Evolutionary conservation across 257 asterid genomes (phyloP), one percentile per base, ranked within the genome.

Genomic region (Coffea eugenioides): DNA sequence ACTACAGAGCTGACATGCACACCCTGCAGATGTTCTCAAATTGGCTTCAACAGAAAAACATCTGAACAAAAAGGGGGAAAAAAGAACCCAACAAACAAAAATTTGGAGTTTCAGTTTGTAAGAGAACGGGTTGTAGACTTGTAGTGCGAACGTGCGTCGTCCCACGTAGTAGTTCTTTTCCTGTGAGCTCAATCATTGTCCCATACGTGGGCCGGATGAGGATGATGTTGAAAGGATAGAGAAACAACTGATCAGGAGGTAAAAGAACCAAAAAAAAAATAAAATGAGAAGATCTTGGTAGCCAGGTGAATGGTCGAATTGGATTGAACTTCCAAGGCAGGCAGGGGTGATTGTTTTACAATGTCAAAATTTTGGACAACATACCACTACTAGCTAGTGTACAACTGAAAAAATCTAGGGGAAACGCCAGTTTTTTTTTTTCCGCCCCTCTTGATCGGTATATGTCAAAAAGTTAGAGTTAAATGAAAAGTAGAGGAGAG

Each of bases 1-100:
- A 95, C 79, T 95, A 95, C 82, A 84, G 99, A 67, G 97, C 99
- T 43, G 99, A 95, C 82, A 91, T 90, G 94, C 92, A 95, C 79
- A 95, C 98, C 0, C 96, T 95, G n/a, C 83, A 80, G 5, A 75
- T 77, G 23, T 95, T 95, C 90, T 84, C 97, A 18, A 83, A 80
- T 2, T 95, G 99, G 98, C 57, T 93, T 77, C 73, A 84, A 70
- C 88, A 79, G 43, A 73, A 71, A 66, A 85, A 79, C 84, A 86
- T 43, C 75, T 80, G 77, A 75, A 57, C 7, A 4, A 18, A 2
- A 10, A 73, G 10, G 25, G 5, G 21, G 34, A 4, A 61, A 23
- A 7, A 23, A n/a, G n/a, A 16, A 56, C 1, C 0, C 0, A 16
- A 54, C 12, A 48, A 15, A 52, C 2, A 52, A 3, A 52, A 13